These are phyloP conservation scores for Xylaria sp. DNA, from an alignment of 2,329 filamentous ascomycete species.

Conservation along the genomic window DNA sequence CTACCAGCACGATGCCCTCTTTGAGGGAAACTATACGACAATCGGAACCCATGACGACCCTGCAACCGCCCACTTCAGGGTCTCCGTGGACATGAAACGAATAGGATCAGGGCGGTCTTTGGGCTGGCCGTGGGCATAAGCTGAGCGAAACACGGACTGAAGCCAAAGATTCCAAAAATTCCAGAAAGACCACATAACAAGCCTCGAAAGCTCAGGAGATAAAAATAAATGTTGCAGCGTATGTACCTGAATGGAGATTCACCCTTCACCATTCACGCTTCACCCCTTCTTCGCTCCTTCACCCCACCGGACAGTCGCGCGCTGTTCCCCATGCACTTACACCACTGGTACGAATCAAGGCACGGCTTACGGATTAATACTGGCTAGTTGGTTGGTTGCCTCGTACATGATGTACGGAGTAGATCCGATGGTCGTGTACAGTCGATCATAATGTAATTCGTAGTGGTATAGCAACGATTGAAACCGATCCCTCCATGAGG, in stretches of 20 bases:
- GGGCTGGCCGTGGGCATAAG: conserved; percentile 11
- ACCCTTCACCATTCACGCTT: not conserved
- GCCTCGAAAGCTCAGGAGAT: conserved; percentile 17
- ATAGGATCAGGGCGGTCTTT: conserved; percentile 15
- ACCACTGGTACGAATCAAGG: not conserved
- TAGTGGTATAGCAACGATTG: not conserved
- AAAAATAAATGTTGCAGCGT: conserved; percentile 20
- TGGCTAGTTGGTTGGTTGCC: not conserved
- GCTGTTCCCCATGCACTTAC: not conserved
- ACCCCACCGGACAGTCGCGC: not conserved
- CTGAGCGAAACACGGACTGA: conserved; percentile 6
- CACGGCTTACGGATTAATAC: not conserved
- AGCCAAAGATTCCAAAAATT: conserved; percentile 7
- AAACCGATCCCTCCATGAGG: no score
- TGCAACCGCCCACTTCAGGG: conserved; percentile 4
- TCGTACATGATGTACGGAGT: not conserved
- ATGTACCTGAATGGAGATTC: conserved; percentile 6
- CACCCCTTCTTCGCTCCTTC: not conserved
- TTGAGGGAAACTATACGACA: conserved; percentile 9
- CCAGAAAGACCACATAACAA: not conserved
- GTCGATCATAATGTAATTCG: not conserved
- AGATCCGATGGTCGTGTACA: not conserved
- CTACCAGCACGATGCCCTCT: not conserved
- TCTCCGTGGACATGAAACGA: conserved; percentile 18
- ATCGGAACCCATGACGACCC: not conserved